Base-by-base conservation (phyloP, 177 flowering plant genomes). In the Tripterygium wilfordii region DNA sequence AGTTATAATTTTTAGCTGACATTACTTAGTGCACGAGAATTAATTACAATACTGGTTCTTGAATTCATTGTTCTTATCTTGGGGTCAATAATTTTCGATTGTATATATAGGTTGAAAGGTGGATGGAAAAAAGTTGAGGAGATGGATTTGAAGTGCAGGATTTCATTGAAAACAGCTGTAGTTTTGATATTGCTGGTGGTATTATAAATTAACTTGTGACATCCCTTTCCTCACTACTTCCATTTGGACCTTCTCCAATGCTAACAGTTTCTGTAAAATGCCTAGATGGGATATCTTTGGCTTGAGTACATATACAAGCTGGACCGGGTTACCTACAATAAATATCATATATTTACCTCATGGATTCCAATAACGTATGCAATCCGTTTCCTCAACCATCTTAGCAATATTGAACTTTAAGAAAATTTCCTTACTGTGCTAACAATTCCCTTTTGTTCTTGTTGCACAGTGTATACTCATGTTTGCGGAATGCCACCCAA, bases 51-150 rank as follows among this genome's bases (percentile, higher is more conserved):
- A n/a, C n/a, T n/a, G n/a, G n/a, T n/a, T n/a, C n/a, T n/a, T n/a
- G n/a, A n/a, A n/a, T n/a, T n/a, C n/a, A n/a, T n/a, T n/a, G n/a
- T n/a, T n/a, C n/a, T n/a, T n/a, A n/a, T n/a, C n/a, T n/a, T n/a
- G n/a, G n/a, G n/a, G n/a, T n/a, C 28, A 24, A 49, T 6, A 20
- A 37, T 18, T 26, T 14, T 26, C 4, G 14, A 48, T 48, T 62
- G 26, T 50, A 23, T 19, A 48, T 61, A 26, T 58, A 91, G 98
- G 95, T 91, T 42, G 98, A 91, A 68, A 81, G 71, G 62, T 91
- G 95, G 96, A 88, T 91, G 95, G 96, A 91, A 62, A 91, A n/a
- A 82, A 54, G 68, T 91, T 62, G 98, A 91, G 63, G 98, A 92
- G 70, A 30, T 77, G 38, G 96, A 92, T 66, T 47, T 41, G 24